Evolutionary conservation across 352 stramenopile species (phyloP).

Genomic region (Elongisporangium anandrum): DNA sequence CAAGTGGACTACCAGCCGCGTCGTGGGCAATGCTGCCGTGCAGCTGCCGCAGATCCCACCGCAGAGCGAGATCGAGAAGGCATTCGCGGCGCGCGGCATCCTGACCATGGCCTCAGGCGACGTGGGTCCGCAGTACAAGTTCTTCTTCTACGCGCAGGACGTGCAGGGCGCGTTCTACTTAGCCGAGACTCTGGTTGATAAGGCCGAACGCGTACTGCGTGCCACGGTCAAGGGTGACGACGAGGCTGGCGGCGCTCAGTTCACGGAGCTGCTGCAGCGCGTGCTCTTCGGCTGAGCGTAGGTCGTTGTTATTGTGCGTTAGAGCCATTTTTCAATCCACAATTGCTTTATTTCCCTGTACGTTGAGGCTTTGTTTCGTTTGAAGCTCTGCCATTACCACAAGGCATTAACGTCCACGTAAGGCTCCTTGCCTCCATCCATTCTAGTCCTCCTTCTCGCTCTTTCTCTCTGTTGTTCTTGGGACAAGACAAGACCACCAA

Average conservation of each 20-base stretch:
- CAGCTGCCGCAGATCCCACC: conserved; percentile 52
- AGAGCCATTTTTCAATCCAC: not conserved
- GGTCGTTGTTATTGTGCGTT: not conserved
- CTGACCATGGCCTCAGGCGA: conserved; percentile 81
- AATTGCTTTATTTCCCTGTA: not conserved
- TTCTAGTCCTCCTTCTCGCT: not conserved
- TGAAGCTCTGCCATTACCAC: too few species aligned
- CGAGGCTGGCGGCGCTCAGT: conserved; percentile 49
- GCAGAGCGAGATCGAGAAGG: conserved; percentile 62
- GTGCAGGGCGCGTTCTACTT: conserved; percentile 54
- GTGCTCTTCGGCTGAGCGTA: conserved; percentile 47
- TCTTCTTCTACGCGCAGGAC: conserved; percentile 85
- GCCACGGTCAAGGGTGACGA: conserved; percentile 76
- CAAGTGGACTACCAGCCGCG: conserved; percentile 62
- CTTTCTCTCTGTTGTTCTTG: not conserved
- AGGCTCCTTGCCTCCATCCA: too few species aligned
- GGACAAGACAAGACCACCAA: not conserved
- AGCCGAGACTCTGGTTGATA: conserved; percentile 71
- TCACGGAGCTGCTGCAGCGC: conserved; percentile 57
- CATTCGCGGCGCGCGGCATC: conserved; percentile 48
- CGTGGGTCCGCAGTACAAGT: conserved; percentile 79
- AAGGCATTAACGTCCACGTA: not conserved
- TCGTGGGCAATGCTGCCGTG: conserved; percentile 60
- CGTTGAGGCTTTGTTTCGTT: too few species aligned
- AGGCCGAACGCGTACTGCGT: conserved; percentile 50